Conservation (phyloP, 2,329 filamentous ascomycete genomes). For the Orbilia javanica region DNA sequence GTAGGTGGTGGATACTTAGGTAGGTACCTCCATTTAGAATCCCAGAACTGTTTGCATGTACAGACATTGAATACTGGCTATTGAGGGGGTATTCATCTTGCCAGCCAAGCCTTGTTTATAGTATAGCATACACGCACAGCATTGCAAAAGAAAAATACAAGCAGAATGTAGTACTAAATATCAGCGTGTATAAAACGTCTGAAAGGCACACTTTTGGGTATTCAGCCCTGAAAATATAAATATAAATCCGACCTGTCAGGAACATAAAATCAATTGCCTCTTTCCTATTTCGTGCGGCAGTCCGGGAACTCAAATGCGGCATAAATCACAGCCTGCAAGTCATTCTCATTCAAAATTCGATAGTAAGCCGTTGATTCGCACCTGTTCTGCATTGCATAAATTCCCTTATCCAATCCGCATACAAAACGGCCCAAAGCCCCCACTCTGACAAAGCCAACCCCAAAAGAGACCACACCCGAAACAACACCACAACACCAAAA, state of each 20-base stretch:
- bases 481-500: slow-evolving; percentile 38
- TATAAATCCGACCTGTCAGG: neutral
- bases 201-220: neutral
- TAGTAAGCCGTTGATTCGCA: neutral
- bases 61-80: too few relatives aligned
- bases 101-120: too few relatives aligned
- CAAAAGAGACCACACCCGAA: slow-evolving; percentile 13
- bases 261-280: neutral
- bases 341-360: slow-evolving; percentile 1
- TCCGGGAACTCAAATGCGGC: slow-evolving; percentile 14
- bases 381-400: neutral
- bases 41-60: too few relatives aligned
- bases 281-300: neutral
- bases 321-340: slow-evolving; percentile 3
- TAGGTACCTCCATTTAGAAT: too few relatives aligned
- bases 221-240: neutral
- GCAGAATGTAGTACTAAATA: neutral
- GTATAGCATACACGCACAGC: too few relatives aligned
- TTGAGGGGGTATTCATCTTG: too few relatives aligned
- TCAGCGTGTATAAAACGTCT: neutral
- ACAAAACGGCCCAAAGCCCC: neutral
- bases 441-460: neutral
- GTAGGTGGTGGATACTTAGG: too few relatives aligned
- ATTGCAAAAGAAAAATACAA: too few relatives aligned
- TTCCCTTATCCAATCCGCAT: slow-evolving; percentile 14